A percentile compares a stretch with the other conserved stretches of the same genome.
These are phyloP conservation scores for Trichoderma asperelloides DNA, from an alignment of 495 filamentous ascomycete species.

Conservation along the genomic window DNA sequence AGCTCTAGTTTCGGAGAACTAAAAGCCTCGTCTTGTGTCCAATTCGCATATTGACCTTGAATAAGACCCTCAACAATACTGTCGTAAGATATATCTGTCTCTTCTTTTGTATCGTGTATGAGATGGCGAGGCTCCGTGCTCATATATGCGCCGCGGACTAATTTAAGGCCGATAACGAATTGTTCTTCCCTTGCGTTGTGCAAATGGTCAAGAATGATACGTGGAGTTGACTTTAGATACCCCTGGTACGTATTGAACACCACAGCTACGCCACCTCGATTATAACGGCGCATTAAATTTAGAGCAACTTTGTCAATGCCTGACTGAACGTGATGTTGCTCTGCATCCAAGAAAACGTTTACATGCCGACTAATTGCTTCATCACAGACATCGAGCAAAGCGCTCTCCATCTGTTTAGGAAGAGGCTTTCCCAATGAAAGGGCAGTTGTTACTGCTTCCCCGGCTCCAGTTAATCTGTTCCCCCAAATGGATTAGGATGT, in stretches of 20 bases:
- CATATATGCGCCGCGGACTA: conserved; percentile 87
- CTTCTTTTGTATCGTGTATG: conserved; percentile 71
- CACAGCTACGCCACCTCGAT: conserved; percentile 43
- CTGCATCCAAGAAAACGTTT: conserved; percentile 75
- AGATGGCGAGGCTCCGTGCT: conserved; percentile 67
- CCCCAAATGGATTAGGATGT: conserved; percentile 11
- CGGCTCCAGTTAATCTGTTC: conserved; percentile 71
- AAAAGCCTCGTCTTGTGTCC: neutral
- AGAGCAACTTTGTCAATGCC: conserved; percentile 83
- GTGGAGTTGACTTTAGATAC: conserved; percentile 66
- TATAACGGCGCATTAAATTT: conserved; percentile 67
- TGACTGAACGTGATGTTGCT: conserved; percentile 69
- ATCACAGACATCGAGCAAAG: conserved; percentile 68
- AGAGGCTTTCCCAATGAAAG: conserved; percentile 52
- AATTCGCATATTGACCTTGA: neutral
- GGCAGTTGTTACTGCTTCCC: conserved; percentile 55
- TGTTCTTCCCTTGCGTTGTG: conserved; percentile 52
- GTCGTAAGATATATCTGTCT: conserved; percentile 48
- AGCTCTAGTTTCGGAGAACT: neutral
- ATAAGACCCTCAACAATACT: conserved; percentile 29
- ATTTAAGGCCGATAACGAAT: conserved; percentile 78
- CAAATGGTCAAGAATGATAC: conserved; percentile 57
- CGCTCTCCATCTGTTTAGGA: conserved; percentile 50
- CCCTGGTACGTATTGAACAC: conserved; percentile 71
- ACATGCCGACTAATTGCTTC: conserved; percentile 62